phyloP scores from a whole-genome alignment of 2,329 filamentous ascomycete species.

The Botryotinia calthae region DNA sequence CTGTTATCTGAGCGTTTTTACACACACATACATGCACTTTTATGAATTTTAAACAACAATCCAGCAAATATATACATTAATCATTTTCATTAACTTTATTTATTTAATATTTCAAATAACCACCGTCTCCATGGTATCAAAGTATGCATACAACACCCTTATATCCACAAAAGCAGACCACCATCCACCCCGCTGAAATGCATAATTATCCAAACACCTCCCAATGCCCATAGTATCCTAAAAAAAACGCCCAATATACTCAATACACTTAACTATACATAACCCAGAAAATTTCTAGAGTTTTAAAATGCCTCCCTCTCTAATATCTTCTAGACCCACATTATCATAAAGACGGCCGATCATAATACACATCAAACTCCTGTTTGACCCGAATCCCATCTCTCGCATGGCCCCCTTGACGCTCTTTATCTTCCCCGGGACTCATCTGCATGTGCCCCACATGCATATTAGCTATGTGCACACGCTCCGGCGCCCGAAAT shows the following conservation, averaged over 20 bases:
- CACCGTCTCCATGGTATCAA: slow-evolving; percentile 3
- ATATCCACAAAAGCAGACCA: background rate
- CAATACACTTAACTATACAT: background rate
- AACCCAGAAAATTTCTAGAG: background rate
- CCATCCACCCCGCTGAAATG: background rate
- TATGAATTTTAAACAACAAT: background rate
- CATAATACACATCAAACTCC: slow-evolving; percentile 18
- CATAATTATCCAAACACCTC: background rate
- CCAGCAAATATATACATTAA: background rate
- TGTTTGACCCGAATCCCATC: slow-evolving; percentile 10
- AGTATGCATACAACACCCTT: background rate
- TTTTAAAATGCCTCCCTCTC: background rate
- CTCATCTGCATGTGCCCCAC: background rate
- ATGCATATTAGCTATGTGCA: slow-evolving; percentile 11
- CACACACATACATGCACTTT: background rate
- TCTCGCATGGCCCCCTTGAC: background rate
- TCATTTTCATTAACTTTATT: background rate
- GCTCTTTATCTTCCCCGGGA: background rate
- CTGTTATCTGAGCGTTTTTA: background rate
- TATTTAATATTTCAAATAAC: background rate
- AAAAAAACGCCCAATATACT: slow-evolving; percentile 9
- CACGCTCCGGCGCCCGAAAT: background rate
- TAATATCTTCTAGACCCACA: background rate
- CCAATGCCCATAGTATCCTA: background rate
- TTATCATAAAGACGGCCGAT: slow-evolving; percentile 6